Percentiles rank a stretch among this genome's conserved stretches.
Conservation (phyloP, 2,329 filamentous ascomycete species). For the Talaromyces sp. region DNA sequence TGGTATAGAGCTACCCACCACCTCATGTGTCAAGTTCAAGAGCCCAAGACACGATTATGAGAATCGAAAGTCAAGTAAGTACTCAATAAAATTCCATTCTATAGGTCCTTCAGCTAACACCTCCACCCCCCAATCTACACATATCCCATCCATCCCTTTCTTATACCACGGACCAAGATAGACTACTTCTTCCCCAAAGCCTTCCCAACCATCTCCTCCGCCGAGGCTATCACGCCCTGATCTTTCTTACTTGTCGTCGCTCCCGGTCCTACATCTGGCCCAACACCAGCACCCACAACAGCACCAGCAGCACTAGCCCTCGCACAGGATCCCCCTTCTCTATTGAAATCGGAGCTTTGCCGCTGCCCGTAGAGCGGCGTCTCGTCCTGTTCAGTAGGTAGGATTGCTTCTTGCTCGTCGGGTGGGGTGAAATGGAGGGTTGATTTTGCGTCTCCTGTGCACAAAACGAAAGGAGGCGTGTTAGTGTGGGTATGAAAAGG, state of each 20-base stretch:
- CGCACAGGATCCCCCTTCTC: not conserved
- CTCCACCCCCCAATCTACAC: not conserved
- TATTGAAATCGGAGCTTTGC: not conserved
- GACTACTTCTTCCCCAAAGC: slow-evolving; percentile 12
- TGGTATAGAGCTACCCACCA: no score
- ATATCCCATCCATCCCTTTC: not conserved
- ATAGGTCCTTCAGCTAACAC: not conserved
- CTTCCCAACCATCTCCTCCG: slow-evolving; percentile 16
- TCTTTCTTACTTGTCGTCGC: not conserved
- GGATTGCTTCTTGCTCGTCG: slow-evolving; percentile 12
- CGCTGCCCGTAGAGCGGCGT: slow-evolving; percentile 7
- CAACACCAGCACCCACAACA: not conserved
- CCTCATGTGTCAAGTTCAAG: no score
- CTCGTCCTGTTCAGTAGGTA: slow-evolving; percentile 6
- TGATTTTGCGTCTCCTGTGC: slow-evolving; percentile 15
- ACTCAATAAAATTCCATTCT: no score
- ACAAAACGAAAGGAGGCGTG: not conserved
- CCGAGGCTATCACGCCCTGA: slow-evolving; percentile 6
- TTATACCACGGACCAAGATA: not conserved
- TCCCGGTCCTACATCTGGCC: not conserved
- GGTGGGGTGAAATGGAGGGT: slow-evolving; percentile 5
- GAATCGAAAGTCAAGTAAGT: no score
- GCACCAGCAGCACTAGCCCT: not conserved
- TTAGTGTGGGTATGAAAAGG: not conserved
- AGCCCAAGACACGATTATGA: no score